These are phyloP conservation scores for Vaccinium myrtillus DNA, from an alignment of 148 eudicot genomes.

Conservation along the genomic window DNA sequence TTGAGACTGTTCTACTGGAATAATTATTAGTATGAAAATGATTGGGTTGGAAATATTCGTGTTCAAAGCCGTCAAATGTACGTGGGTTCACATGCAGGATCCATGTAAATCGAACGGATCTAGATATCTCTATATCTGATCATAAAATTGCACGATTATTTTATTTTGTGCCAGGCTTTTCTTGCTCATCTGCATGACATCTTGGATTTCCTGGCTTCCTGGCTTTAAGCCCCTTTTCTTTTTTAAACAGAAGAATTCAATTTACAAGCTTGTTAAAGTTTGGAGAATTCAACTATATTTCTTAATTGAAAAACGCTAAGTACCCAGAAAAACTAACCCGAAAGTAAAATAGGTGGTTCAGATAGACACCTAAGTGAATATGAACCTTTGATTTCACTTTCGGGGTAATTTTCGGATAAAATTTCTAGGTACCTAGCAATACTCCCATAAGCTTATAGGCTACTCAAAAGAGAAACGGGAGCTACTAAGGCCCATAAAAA, in stretches of 20 bases:
- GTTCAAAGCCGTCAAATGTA: background rate
- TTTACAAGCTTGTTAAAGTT: background rate
- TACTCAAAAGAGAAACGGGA: too few relatives aligned
- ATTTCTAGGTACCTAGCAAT: too few relatives aligned
- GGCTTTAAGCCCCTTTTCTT: background rate
- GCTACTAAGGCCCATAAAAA: too few relatives aligned
- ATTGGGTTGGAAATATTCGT: background rate
- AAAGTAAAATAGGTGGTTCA: too few relatives aligned
- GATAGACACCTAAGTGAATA: too few relatives aligned
- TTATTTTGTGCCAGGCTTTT: background rate
- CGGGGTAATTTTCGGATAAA: too few relatives aligned
- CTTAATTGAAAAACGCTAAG: too few relatives aligned
- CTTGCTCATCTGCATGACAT: background rate
- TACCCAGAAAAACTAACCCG: too few relatives aligned
- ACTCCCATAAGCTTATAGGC: too few relatives aligned
- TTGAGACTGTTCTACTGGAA: background rate
- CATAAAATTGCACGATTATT: background rate
- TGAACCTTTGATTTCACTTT: too few relatives aligned
- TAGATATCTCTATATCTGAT: background rate
- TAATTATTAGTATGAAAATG: background rate
- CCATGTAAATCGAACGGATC: background rate
- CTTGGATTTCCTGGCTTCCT: background rate
- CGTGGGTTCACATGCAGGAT: background rate
- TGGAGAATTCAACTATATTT: background rate
- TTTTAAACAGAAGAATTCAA: background rate